Percentiles rank a stretch among this genome's conserved stretches.
These are phyloP conservation scores for Cyclotella atomus DNA, from an alignment of 108 stramenopile species.

Conservation along the genomic window DNA sequence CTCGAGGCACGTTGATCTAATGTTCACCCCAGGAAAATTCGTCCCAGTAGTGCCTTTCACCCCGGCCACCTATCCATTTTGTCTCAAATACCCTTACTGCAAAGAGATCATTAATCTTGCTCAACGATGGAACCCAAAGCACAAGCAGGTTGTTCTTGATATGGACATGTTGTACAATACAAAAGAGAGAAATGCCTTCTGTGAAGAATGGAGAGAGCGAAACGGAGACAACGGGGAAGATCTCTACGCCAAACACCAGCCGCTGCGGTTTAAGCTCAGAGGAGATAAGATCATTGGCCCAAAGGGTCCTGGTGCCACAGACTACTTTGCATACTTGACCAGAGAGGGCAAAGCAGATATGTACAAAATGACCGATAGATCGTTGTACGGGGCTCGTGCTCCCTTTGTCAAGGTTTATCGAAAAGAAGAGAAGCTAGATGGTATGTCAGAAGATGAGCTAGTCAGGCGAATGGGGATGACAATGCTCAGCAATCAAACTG, in stretches of 20 bases:
- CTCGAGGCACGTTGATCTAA: slow-evolving; percentile 33
- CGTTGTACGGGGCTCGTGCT: slow-evolving; percentile 23
- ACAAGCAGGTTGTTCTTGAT: slow-evolving; percentile 37
- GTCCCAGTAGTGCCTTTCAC: slow-evolving; percentile 33
- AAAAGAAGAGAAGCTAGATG: slow-evolving; percentile 53
- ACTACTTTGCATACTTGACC: slow-evolving; percentile 37
- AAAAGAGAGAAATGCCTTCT: slow-evolving; percentile 30
- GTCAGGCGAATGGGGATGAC: slow-evolving; percentile 36
- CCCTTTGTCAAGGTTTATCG: slow-evolving; percentile 47
- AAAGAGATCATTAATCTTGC: slow-evolving; percentile 28
- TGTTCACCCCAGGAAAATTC: slow-evolving; percentile 33
- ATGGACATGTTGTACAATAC: slow-evolving; percentile 52
- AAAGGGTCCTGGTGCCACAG: slow-evolving; percentile 36
- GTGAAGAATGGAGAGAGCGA: slow-evolving; percentile 29
- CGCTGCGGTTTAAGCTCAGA: slow-evolving; percentile 24
- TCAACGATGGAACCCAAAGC: slow-evolving; percentile 37
- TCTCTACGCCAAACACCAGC: slow-evolving; percentile 32
- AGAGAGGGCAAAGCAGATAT: slow-evolving; percentile 26
- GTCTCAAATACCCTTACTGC: slow-evolving; percentile 35
- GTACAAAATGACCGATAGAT: slow-evolving; percentile 42
- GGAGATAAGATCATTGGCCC: slow-evolving; percentile 43
- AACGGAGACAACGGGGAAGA: slow-evolving; percentile 45
- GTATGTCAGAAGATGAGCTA: slow-evolving; percentile 49
- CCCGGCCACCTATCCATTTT: slow-evolving; percentile 37
- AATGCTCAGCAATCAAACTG: slow-evolving; percentile 28